These are phyloP conservation scores for Sporisorium iseilematis-ciliati DNA, from an alignment of 1,284 basidiomycete species.

Conservation along the genomic window DNA sequence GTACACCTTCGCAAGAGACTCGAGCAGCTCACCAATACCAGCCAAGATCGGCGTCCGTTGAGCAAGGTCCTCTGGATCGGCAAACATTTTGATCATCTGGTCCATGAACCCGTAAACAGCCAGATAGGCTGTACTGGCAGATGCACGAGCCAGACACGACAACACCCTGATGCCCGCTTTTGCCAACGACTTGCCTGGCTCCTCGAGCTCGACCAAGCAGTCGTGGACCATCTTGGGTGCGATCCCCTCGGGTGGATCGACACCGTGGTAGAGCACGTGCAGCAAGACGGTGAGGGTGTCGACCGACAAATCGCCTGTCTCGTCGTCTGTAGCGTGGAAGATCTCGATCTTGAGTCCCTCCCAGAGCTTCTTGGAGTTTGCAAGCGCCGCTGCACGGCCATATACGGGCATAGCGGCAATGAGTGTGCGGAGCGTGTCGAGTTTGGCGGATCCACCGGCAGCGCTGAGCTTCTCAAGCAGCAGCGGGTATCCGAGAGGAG, in stretches of 20 bases:
- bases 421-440: constrained; percentile 64
- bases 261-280: constrained; percentile 58
- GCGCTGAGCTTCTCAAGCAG: constrained; percentile 93
- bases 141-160: constrained; percentile 51
- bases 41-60: constrained; percentile 79
- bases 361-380: constrained; percentile 60
- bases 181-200: constrained; percentile 62
- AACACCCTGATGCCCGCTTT: constrained; percentile 55
- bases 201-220: constrained; percentile 55
- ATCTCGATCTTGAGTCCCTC: constrained; percentile 66
- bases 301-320: constrained; percentile 53
- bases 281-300: constrained; percentile 58
- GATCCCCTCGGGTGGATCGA: constrained; percentile 57
- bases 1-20: constrained; percentile 53
- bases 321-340: constrained; percentile 67
- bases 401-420: constrained; percentile 64
- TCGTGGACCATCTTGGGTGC: constrained; percentile 62
- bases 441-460: constrained; percentile 84
- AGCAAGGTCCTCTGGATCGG: constrained; percentile 80
- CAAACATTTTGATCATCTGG: constrained; percentile 75
- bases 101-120: constrained; percentile 57
- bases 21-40: constrained; percentile 59
- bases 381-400: constrained; percentile 58
- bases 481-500: constrained; percentile 84
- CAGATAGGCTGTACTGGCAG: constrained; percentile 43